These are phyloP conservation scores for Globisporangium spinosum DNA, from an alignment of 352 stramenopile genomes.

Conservation along the genomic window DNA sequence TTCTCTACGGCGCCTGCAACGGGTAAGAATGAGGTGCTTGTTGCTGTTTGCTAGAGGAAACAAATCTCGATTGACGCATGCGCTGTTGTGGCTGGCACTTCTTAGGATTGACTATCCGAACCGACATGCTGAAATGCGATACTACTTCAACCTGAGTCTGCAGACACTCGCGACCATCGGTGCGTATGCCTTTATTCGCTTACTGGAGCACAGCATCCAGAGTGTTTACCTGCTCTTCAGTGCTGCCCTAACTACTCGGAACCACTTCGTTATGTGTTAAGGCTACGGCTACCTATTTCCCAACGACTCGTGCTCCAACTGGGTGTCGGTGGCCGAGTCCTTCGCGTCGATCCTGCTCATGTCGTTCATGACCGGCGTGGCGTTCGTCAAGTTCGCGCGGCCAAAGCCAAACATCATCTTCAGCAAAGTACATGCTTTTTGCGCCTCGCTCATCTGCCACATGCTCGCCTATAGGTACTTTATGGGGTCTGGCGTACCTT, in stretches of 20 bases:
- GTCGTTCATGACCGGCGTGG: slow-evolving; percentile 58
- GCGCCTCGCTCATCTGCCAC: background rate
- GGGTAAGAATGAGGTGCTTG: slow-evolving; percentile 23
- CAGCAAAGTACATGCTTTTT: slow-evolving; percentile 25
- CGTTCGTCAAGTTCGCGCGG: slow-evolving; percentile 60
- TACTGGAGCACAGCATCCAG: too few relatives aligned
- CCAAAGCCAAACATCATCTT: slow-evolving; percentile 47
- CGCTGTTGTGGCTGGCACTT: background rate
- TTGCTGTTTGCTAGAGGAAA: background rate
- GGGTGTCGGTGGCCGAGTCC: slow-evolving; percentile 43
- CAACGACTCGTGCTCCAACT: slow-evolving; percentile 46
- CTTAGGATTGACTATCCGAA: slow-evolving; percentile 9
- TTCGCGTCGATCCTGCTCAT: slow-evolving; percentile 56
- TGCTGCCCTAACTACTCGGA: background rate
- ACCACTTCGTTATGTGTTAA: slow-evolving; percentile 9
- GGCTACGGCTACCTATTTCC: slow-evolving; percentile 50
- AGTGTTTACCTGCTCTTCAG: too few relatives aligned
- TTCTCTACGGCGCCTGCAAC: slow-evolving; percentile 40
- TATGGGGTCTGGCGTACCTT: background rate
- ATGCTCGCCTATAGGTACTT: background rate
- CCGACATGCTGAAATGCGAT: slow-evolving; percentile 20
- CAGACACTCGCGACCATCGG: slow-evolving; percentile 60
- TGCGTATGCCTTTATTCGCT: slow-evolving; percentile 9
- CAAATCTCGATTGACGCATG: background rate
- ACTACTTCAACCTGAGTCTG: slow-evolving; percentile 62